Evolutionary conservation across 2,329 filamentous ascomycete genomes (phyloP).

Genomic region (Coniella lustricola): DNA sequence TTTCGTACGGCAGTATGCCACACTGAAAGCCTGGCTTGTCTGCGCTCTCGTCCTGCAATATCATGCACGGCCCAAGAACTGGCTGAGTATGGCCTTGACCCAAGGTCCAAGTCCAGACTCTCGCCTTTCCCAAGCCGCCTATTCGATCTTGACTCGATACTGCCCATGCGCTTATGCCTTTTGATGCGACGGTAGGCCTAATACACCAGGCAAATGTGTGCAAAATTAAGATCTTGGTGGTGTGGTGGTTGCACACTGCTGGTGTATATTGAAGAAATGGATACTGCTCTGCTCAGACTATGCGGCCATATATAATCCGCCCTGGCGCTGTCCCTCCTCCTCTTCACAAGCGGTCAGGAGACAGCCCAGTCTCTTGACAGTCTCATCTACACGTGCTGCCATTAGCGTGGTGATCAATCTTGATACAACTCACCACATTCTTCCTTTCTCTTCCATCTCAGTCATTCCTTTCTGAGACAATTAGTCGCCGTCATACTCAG

Average conservation of each 20-base stretch:
- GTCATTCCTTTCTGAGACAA: slow-evolving; percentile 8
- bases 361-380: slow-evolving; percentile 11
- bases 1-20: neutral
- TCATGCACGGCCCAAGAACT: neutral
- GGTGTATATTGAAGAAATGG: neutral
- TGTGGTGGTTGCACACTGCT: neutral
- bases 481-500: neutral
- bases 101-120: neutral
- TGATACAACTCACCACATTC: neutral
- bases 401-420: slow-evolving; percentile 10
- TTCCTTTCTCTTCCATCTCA: neutral
- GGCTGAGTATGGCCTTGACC: neutral
- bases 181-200: slow-evolving; percentile 1
- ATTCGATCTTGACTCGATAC: slow-evolving; percentile 10
- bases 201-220: neutral
- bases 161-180: neutral
- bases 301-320: slow-evolving; percentile 2
- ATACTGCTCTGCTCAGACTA: neutral
- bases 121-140: slow-evolving; percentile 1
- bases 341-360: slow-evolving; percentile 6
- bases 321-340: neutral
- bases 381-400: slow-evolving; percentile 11
- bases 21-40: neutral
- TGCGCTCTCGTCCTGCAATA: slow-evolving; percentile 5
- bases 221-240: neutral